Conservation (phyloP, 805 yeast species). For the Peterozyma xylosa region DNA sequence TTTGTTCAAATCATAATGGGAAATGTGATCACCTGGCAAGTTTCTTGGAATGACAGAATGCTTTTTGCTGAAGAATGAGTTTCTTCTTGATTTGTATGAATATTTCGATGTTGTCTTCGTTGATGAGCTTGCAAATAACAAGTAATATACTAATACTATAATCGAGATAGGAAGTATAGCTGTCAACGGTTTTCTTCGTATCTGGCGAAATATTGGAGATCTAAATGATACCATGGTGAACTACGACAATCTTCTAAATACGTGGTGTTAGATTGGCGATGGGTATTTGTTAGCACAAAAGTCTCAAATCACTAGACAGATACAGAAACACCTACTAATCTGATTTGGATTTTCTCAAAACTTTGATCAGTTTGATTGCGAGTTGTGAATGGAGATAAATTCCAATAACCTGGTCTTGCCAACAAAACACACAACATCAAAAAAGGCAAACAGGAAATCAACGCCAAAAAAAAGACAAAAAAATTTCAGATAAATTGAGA, state of each 20-base stretch:
- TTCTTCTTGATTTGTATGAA: slow-evolving; percentile 34
- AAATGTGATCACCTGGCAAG: slow-evolving; percentile 64
- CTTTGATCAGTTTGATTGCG: too few species aligned
- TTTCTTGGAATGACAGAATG: slow-evolving; percentile 54
- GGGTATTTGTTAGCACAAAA: neutral
- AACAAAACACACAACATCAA: too few species aligned
- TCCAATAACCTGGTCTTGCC: too few species aligned
- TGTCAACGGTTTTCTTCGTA: slow-evolving; percentile 54
- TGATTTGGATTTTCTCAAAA: neutral
- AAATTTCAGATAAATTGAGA: too few species aligned
- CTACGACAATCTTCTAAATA: neutral
- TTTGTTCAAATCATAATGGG: slow-evolving; percentile 79
- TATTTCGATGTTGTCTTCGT: slow-evolving; percentile 31
- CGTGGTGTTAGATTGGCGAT: neutral
- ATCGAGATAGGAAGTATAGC: slow-evolving; percentile 38
- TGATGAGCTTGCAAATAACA: slow-evolving; percentile 28
- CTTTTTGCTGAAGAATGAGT: slow-evolving; percentile 42
- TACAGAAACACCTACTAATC: neutral
- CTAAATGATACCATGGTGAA: slow-evolving; percentile 14
- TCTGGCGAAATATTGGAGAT: slow-evolving; percentile 34
- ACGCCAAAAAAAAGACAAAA: too few species aligned
- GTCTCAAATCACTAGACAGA: neutral
- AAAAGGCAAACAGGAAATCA: too few species aligned
- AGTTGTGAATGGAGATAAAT: too few species aligned
- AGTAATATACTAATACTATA: slow-evolving; percentile 31